Percentiles rank a stretch among this genome's conserved stretches.
These are phyloP conservation scores for Pythium folliculosum DNA, from an alignment of 352 stramenopile species.

Conservation along the genomic window DNA sequence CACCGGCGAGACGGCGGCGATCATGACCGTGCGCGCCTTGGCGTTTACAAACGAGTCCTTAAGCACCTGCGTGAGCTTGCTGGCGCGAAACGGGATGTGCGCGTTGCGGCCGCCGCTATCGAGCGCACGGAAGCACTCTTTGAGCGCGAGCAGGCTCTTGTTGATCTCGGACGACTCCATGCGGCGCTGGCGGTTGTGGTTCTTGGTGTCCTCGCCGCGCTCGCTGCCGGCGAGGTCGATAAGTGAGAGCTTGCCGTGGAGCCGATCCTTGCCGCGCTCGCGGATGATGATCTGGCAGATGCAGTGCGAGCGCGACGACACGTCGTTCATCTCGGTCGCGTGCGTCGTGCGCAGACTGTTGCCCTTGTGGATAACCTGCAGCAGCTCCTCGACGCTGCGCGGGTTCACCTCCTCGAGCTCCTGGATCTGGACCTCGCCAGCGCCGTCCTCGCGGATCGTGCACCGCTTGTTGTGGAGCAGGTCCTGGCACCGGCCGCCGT, in stretches of 20 bases:
- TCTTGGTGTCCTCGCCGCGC: constrained; percentile 94
- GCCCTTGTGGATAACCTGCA: constrained; percentile 92
- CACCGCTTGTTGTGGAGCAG: constrained; percentile 90
- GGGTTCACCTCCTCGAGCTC: constrained; percentile 94
- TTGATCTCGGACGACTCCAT: constrained; percentile 98
- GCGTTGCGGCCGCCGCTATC: constrained; percentile 87
- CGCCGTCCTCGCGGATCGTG: constrained; percentile 93
- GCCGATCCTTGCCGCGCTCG: constrained; percentile 41
- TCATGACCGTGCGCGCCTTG: constrained; percentile 96
- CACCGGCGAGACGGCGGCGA: constrained; percentile 93
- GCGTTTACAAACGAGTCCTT: constrained; percentile 97
- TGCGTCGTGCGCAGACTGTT: constrained; percentile 95
- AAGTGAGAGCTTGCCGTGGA: constrained; percentile 92
- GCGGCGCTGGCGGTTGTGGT: constrained; percentile 90
- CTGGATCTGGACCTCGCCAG: constrained; percentile 94
- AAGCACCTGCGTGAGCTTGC: constrained; percentile 97
- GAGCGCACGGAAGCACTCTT: constrained; percentile 96
- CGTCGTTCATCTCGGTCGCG: constrained; percentile 96
- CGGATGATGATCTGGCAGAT: constrained; percentile 94
- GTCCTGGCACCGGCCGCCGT: constrained; percentile 95
- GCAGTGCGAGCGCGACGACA: constrained; percentile 93
- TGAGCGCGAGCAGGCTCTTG: constrained; percentile 95
- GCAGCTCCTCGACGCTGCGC: constrained; percentile 83
- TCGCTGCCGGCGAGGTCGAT: constrained; percentile 97
- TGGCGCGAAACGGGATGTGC: constrained; percentile 96